Evolutionary conservation across 345 rosid species (phyloP).

Genomic region (Hibiscus syriacus): DNA sequence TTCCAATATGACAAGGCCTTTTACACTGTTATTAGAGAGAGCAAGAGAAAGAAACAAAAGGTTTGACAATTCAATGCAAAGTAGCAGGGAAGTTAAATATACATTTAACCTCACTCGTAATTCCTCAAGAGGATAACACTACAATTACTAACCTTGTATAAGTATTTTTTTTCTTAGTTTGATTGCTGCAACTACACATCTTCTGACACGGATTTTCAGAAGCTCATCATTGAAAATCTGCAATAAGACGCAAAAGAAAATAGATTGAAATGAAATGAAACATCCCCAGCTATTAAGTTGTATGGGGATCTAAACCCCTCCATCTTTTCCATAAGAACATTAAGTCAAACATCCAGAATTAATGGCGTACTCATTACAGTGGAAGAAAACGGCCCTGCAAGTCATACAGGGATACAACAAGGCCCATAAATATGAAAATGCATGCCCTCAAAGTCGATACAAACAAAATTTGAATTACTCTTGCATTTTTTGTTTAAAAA

Average conservation of each 20-base stretch:
- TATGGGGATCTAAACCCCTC: no score
- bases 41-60: not conserved
- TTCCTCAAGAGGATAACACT: not conserved
- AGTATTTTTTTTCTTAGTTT: slow-evolving; percentile 77
- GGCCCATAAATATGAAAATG: not conserved
- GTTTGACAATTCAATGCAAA: not conserved
- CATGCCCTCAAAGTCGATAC: not conserved
- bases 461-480: not conserved
- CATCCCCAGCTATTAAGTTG: not conserved
- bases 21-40: not conserved
- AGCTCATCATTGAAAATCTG: slow-evolving; percentile 86
- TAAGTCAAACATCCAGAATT: not conserved
- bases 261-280: not conserved
- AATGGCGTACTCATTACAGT: not conserved
- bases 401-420: not conserved
- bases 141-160: slow-evolving; percentile 49
- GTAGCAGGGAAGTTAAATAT: not conserved
- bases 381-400: not conserved
- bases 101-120: not conserved
- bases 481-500: not conserved
- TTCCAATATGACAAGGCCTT: not conserved
- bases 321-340: not conserved
- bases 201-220: slow-evolving; percentile 59
- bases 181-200: slow-evolving; percentile 66
- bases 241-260: slow-evolving; percentile 10